phyloP scores from a whole-genome alignment of 768 basidiomycete genomes.

The Suillus subaureus region DNA sequence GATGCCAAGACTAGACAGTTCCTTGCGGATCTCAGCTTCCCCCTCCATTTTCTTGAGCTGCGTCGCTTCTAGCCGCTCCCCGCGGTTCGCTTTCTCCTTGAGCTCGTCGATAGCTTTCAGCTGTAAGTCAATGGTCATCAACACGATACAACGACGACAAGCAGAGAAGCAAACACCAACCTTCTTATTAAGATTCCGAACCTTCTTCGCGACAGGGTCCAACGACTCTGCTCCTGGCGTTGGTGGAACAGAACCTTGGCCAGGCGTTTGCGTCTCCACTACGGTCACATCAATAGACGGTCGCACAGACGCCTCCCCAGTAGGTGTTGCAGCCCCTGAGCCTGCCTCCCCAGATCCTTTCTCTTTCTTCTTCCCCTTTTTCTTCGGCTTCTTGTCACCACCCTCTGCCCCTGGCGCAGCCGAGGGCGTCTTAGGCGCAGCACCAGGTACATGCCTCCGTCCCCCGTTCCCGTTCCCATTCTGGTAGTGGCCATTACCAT shows the following conservation, averaged over 20 bases:
- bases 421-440: constrained; percentile 53
- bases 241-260: constrained; percentile 41
- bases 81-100: constrained; percentile 87
- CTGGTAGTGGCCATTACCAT: constrained; percentile 34
- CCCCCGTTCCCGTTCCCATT: constrained; percentile 41
- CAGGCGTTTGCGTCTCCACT: constrained; percentile 22
- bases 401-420: constrained; percentile 34
- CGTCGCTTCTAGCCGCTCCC: constrained; percentile 91
- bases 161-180: constrained; percentile 41
- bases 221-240: constrained; percentile 63
- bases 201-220: constrained; percentile 89
- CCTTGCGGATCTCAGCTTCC: constrained; percentile 81
- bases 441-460: constrained; percentile 74
- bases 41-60: constrained; percentile 97
- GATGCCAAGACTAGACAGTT: constrained; percentile 53
- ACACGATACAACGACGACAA: constrained; percentile 9
- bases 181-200: constrained; percentile 95
- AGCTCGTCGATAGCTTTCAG: constrained; percentile 99
- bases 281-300: constrained; percentile 42
- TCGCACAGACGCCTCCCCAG: constrained; percentile 23
- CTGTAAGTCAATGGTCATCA: constrained; percentile 41
- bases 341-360: constrained; percentile 26
- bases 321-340: constrained; percentile 32
- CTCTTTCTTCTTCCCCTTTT: constrained; percentile 48
- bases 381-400: constrained; percentile 52